Evolutionary conservation across 75 land plant species (phyloP).

Genomic region (Picea sitchensis): DNA sequence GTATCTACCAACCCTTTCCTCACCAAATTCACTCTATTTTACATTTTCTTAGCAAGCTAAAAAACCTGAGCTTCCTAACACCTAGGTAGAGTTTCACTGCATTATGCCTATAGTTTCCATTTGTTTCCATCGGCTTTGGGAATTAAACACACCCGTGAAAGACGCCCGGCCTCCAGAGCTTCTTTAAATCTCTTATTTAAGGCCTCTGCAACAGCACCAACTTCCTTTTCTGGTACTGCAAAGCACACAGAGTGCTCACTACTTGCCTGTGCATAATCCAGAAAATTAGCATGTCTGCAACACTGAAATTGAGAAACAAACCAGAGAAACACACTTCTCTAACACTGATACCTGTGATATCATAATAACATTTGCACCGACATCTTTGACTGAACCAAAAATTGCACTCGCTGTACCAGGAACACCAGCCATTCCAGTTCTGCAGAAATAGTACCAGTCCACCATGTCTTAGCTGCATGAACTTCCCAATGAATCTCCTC

Average conservation of each 20-base stretch:
- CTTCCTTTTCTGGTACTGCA: conserved; percentile 97
- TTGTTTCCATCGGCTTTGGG: not conserved
- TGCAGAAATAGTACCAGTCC: conserved; percentile 29
- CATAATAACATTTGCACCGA: conserved; percentile 98
- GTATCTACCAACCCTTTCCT: not conserved
- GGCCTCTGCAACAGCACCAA: conserved; percentile 72
- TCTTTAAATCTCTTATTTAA: conserved; percentile 74
- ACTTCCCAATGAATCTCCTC: not conserved
- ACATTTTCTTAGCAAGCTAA: not conserved
- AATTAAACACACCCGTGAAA: conserved; percentile 60
- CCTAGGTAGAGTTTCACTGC: not conserved
- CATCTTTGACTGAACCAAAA: conserved; percentile 93
- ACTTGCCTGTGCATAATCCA: conserved; percentile 65
- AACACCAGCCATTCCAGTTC: conserved; percentile 99
- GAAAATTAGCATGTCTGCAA: conserved; percentile 12
- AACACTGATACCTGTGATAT: conserved; percentile 75
- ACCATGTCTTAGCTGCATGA: not conserved
- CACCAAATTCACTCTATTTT: too few species aligned
- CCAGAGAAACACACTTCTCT: conserved; percentile 1
- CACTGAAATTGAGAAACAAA: not conserved
- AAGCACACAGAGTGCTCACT: conserved; percentile 99
- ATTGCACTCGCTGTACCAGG: conserved; percentile 98
- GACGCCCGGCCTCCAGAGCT: conserved; percentile 89
- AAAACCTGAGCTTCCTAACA: not conserved
- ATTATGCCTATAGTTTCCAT: not conserved